A percentile compares a stretch with the other conserved stretches of the same genome.
Evolutionary conservation across 306 rosid genomes (phyloP).

Genomic region (Lathyrus tuberosus): DNA sequence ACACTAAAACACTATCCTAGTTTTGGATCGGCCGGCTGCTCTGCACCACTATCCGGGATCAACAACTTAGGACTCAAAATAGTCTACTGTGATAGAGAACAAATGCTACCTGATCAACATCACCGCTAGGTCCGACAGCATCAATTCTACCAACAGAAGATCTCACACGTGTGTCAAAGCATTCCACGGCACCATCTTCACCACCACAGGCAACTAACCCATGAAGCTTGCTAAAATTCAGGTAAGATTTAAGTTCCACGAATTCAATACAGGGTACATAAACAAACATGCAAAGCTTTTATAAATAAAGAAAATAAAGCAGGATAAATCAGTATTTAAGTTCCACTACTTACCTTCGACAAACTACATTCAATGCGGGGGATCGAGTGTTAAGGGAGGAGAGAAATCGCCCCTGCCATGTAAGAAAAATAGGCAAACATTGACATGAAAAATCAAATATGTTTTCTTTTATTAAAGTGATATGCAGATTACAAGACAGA

Average conservation of each 20-base stretch:
- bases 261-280: conserved; percentile 26
- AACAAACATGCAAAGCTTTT: conserved; percentile 30
- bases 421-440: conserved; percentile 23
- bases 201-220: conserved; percentile 98
- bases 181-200: conserved; percentile 93
- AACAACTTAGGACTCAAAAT: neutral
- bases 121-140: conserved; percentile 80
- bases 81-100: conserved; percentile 28
- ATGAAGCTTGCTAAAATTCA: conserved; percentile 76
- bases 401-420: conserved; percentile 83
- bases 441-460: conserved; percentile 11
- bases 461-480: neutral
- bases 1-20: neutral
- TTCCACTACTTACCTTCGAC: conserved; percentile 66
- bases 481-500: conserved; percentile 11
- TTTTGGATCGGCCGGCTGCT: neutral
- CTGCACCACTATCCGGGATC: neutral
- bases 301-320: conserved; percentile 37
- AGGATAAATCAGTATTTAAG: conserved; percentile 30
- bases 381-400: conserved; percentile 81
- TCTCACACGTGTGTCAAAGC: conserved; percentile 82
- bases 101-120: conserved; percentile 65
- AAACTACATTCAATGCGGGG: conserved; percentile 84
- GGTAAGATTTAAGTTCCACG: conserved; percentile 27
- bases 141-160: conserved; percentile 91